Evolutionary conservation across 2,329 filamentous ascomycete genomes (phyloP).

Genomic region (Grosmannia clavigera): DNA sequence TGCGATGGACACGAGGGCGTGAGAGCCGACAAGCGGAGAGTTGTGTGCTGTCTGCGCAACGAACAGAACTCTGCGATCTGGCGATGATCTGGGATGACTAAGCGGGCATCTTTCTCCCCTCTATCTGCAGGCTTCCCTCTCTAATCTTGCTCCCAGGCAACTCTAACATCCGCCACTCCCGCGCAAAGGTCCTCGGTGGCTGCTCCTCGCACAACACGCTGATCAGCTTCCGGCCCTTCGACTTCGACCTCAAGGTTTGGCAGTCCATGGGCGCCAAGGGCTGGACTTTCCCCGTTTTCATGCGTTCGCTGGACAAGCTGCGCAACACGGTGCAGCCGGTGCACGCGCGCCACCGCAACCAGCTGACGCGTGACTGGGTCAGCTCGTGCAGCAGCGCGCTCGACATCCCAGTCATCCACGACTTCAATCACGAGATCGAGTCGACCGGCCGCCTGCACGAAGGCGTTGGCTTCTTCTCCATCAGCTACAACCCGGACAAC

Average conservation of each 20-base stretch:
- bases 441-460: conserved; percentile 58
- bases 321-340: conserved; percentile 87
- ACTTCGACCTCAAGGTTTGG: conserved; percentile 81
- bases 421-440: conserved; percentile 80
- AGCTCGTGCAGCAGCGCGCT: conserved; percentile 66
- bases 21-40: too few species aligned
- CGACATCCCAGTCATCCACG: conserved; percentile 66
- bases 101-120: neutral
- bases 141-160: conserved; percentile 40
- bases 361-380: conserved; percentile 86
- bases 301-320: conserved; percentile 67
- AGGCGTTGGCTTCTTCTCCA: conserved; percentile 80
- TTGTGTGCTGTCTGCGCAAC: too few species aligned
- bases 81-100: neutral
- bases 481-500: conserved; percentile 83
- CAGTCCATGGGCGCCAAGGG: conserved; percentile 68
- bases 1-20: neutral
- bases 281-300: conserved; percentile 80
- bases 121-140: conserved; percentile 19
- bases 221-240: conserved; percentile 84
- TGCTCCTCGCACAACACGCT: conserved; percentile 92
- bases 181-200: conserved; percentile 82
- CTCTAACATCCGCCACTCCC: conserved; percentile 81
- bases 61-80: neutral
- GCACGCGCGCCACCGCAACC: conserved; percentile 73